phyloP scores from a whole-genome alignment of 495 filamentous ascomycete species.

The Hyaloscypha finlandica region DNA sequence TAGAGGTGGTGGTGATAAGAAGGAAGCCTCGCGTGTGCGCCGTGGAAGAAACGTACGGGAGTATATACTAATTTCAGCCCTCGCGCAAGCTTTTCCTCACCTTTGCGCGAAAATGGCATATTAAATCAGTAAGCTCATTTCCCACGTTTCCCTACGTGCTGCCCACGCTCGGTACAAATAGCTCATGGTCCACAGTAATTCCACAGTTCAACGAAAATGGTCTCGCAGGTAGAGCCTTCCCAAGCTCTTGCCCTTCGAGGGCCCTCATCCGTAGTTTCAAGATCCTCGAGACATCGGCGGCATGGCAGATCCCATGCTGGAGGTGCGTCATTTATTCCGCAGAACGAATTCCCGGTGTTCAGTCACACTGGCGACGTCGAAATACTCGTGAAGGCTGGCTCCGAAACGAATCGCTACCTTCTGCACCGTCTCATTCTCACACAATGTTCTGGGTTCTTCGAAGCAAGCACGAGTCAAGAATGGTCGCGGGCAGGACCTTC shows the following conservation, averaged over 20 bases:
- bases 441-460: constrained; percentile 91
- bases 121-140: constrained; percentile 5
- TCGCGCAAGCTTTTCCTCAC: not conserved
- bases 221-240: constrained; percentile 66
- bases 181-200: constrained; percentile 1
- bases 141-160: not conserved
- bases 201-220: constrained; percentile 51
- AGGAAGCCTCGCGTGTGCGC: not conserved
- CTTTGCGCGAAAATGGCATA: constrained; percentile 17
- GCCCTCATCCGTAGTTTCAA: constrained; percentile 59
- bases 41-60: not conserved
- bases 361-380: constrained; percentile 89
- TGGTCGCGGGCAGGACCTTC: constrained; percentile 63
- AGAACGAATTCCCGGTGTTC: constrained; percentile 92
- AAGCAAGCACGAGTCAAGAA: constrained; percentile 82
- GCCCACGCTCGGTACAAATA: not conserved
- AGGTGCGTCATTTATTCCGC: constrained; percentile 65
- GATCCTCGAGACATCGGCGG: constrained; percentile 58
- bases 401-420: constrained; percentile 79
- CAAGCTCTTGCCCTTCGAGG: constrained; percentile 48
- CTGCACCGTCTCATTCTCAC: constrained; percentile 82
- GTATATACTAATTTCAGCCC: not conserved
- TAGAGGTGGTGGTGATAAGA: constrained; percentile 6
- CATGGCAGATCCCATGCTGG: constrained; percentile 82
- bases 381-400: constrained; percentile 69